phyloP scores from a whole-genome alignment of 768 basidiomycete genomes.

The Xerocomellus intermedius region DNA sequence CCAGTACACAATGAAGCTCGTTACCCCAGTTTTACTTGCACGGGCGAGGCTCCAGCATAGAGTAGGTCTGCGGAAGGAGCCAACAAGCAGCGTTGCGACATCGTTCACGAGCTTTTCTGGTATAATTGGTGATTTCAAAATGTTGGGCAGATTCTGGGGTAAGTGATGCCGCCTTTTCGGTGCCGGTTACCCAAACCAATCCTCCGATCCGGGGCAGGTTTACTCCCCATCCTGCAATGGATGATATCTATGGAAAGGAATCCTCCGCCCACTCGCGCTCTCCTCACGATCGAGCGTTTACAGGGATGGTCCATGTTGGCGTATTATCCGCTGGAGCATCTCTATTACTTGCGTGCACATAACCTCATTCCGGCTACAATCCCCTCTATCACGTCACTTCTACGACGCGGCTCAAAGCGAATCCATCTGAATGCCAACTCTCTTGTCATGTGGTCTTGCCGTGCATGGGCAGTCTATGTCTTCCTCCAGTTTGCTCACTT shows the following conservation, averaged over 20 bases:
- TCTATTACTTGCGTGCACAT: slow-evolving; percentile 64
- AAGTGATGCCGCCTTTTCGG: slow-evolving; percentile 21
- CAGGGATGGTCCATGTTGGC: slow-evolving; percentile 73
- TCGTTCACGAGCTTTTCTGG: slow-evolving; percentile 53
- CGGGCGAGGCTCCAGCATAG: slow-evolving; percentile 70
- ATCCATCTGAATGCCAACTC: slow-evolving; percentile 45
- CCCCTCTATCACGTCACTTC: slow-evolving; percentile 42
- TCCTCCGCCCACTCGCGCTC: slow-evolving; percentile 64
- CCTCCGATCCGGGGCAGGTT: slow-evolving; percentile 43
- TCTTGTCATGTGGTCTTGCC: slow-evolving; percentile 68
- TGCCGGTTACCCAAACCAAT: background rate
- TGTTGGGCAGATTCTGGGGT: slow-evolving; percentile 82
- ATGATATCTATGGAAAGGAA: slow-evolving; percentile 70
- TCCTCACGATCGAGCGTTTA: slow-evolving; percentile 75
- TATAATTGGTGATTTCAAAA: slow-evolving; percentile 65
- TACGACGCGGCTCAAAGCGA: slow-evolving; percentile 41
- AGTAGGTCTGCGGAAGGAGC: slow-evolving; percentile 53
- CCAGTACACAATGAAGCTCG: slow-evolving; percentile 69
- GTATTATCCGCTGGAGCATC: slow-evolving; percentile 78
- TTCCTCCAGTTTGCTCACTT: slow-evolving; percentile 74
- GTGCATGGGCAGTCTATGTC: slow-evolving; percentile 81
- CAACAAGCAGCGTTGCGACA: slow-evolving; percentile 53
- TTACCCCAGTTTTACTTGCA: slow-evolving; percentile 62
- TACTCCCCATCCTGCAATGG: slow-evolving; percentile 82
- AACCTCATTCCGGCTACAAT: slow-evolving; percentile 58